Evolutionary conservation across 768 basidiomycete genomes (phyloP), one percentile per base, ranked within the genome.

Genomic region (Gymnopilus junonius): DNA sequence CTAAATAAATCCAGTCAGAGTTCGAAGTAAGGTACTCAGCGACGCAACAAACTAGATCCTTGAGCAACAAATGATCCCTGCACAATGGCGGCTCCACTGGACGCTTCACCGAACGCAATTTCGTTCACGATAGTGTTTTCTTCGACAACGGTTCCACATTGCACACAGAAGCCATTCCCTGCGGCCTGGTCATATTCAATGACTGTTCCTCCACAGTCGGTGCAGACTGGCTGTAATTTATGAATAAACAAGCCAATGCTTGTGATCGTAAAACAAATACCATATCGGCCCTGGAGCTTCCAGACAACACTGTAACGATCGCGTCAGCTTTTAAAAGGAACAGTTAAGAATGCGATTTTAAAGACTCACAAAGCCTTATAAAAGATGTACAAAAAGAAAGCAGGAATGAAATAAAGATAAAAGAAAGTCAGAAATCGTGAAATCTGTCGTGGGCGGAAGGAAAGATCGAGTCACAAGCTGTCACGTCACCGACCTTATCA

Each of bases 71-170:
- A 97, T 2, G 91, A 89, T 2, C 97, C 97, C 70, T 96, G 92
- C 1, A 97, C 96, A 82, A 98, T 93, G 1, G 97, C 96, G 4
- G 95, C 94, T 25, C 97, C 97, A 29, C 86, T 84, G 11, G 91
- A 85, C 4, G 92, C 92, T 81, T 99, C 97, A n/a, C 95, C 94
- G 68, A 99, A 99, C 1, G 89, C 88, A 59, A 99, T 87, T 73
- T 99, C 97, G 65, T 90, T 92, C 10, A 98, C 94, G 63, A 99
- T 95, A 2, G 91, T 87, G 71, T 94, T 95, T 76, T 97, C 94
- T 77, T 97, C 94, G 10, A 97, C 82, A 17, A 99, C 95, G 7
- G 90, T 92, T 48, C 94, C 94, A 69, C 96, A 98, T 67, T 85
- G 80, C 1, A 91, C 85, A 68, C 94, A 96, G 72, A 94, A 92